Percentiles rank a stretch among this genome's conserved stretches.
Evolutionary conservation across 768 basidiomycete genomes (phyloP).

Genomic region (Trametes punicea): DNA sequence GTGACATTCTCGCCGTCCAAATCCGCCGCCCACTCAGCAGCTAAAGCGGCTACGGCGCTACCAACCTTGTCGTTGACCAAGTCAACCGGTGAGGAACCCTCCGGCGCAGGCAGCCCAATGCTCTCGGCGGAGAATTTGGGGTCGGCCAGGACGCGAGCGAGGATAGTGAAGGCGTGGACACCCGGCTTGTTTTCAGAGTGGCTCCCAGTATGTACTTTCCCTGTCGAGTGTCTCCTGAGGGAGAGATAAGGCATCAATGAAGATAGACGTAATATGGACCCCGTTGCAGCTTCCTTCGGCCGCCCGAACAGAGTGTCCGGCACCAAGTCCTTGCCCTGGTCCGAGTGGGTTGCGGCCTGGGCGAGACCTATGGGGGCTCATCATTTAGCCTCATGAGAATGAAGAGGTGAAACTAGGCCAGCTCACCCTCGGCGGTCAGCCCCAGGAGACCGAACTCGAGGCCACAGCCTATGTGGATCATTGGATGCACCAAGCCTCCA

Average conservation of each 20-base stretch:
- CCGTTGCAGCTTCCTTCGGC: neutral
- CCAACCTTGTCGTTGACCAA: slow-evolving; percentile 16
- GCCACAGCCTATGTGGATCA: slow-evolving; percentile 64
- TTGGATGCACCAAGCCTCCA: slow-evolving; percentile 56
- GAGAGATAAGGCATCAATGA: slow-evolving; percentile 10
- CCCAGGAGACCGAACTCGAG: slow-evolving; percentile 60
- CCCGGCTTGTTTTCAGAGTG: slow-evolving; percentile 1
- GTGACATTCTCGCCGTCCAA: slow-evolving; percentile 15
- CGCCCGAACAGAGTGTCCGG: slow-evolving; percentile 26
- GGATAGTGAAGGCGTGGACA: slow-evolving; percentile 48
- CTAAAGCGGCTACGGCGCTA: slow-evolving; percentile 15
- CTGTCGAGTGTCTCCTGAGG: neutral
- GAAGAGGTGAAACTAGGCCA: neutral
- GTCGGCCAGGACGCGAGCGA: slow-evolving; percentile 55
- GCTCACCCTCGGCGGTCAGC: slow-evolving; percentile 56
- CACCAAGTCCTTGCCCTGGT: slow-evolving; percentile 36
- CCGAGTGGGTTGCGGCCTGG: slow-evolving; percentile 46
- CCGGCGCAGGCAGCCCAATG: slow-evolving; percentile 5
- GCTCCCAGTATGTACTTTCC: neutral
- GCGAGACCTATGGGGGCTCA: slow-evolving; percentile 42
- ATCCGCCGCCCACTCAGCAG: slow-evolving; percentile 23
- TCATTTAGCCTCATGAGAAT: neutral
- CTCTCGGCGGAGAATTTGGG: slow-evolving; percentile 24
- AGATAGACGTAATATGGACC: neutral
- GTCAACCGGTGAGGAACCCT: slow-evolving; percentile 3